phyloP scores from a whole-genome alignment of 2,329 filamentous ascomycete genomes.

The Pochonia chlamydosporia region DNA sequence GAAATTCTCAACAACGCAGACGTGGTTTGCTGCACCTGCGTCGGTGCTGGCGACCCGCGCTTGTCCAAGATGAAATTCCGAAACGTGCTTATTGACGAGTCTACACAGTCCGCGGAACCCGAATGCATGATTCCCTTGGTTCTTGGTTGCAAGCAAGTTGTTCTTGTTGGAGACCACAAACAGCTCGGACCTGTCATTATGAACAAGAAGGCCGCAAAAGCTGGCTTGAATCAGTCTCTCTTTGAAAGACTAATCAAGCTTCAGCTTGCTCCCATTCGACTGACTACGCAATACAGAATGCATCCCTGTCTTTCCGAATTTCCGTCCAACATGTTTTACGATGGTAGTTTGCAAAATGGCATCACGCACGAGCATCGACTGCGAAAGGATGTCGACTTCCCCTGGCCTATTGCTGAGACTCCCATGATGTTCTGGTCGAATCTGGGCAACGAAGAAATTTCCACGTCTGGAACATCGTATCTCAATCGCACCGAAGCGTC shows the following conservation, averaged over 20 bases:
- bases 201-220: conserved; percentile 99
- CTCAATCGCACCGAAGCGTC: conserved; percentile 95
- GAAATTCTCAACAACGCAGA: conserved; percentile 94
- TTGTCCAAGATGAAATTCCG: conserved; percentile 97
- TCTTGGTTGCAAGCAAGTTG: conserved; percentile 95
- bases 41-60: conserved; percentile 92
- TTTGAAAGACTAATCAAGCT: conserved; percentile 94
- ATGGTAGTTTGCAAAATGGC: conserved; percentile 93
- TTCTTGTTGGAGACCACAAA: conserved; percentile 97
- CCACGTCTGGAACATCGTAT: conserved; percentile 94
- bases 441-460: conserved; percentile 94
- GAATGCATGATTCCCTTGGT: conserved; percentile 99
- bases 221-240: conserved; percentile 94
- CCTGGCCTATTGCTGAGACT: conserved; percentile 88
- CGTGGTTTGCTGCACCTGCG: conserved; percentile 97
- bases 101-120: conserved; percentile 94
- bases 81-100: conserved; percentile 96
- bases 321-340: conserved; percentile 99
- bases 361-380: conserved; percentile 85
- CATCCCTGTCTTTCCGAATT: conserved; percentile 96
- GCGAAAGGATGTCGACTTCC: conserved; percentile 91
- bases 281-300: conserved; percentile 99
- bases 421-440: conserved; percentile 99
- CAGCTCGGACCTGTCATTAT: conserved; percentile 98
- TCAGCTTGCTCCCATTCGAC: conserved; percentile 81